phyloP scores from a whole-genome alignment of 768 basidiomycete species.

The Hygrophoropsis aurantiaca region DNA sequence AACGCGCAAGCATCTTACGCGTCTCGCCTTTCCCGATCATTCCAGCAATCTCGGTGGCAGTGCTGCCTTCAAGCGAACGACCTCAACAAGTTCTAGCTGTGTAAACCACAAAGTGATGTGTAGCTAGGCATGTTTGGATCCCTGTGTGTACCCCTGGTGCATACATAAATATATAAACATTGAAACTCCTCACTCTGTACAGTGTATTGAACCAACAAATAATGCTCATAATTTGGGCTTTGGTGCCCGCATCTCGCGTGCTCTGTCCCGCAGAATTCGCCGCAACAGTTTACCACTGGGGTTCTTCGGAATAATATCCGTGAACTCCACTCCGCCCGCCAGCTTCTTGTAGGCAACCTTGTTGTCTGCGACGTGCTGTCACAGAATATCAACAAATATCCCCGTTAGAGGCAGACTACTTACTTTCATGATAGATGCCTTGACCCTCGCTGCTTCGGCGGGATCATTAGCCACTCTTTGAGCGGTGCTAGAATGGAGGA shows the following conservation, averaged over 20 bases:
- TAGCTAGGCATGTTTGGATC: too few relatives aligned
- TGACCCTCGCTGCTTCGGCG: conserved; percentile 33
- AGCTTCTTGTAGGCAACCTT: conserved; percentile 61
- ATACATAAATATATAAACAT: too few relatives aligned
- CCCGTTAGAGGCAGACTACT: conserved; percentile 6
- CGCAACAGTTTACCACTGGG: conserved; percentile 62
- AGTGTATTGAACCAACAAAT: too few relatives aligned
- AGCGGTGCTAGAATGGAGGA: conserved; percentile 44
- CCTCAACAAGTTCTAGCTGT: too few relatives aligned
- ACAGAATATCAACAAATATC: conserved; percentile 2
- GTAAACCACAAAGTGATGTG: neutral
- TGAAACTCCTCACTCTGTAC: too few relatives aligned
- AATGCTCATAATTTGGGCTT: conserved; percentile 25
- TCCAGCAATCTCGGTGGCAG: neutral
- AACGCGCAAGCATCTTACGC: conserved; percentile 16
- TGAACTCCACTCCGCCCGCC: conserved; percentile 57
- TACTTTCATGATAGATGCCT: conserved; percentile 50
- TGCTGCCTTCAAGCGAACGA: too few relatives aligned
- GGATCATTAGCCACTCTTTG: conserved; percentile 31
- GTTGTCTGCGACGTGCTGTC: conserved; percentile 52
- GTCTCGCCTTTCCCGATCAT: conserved; percentile 3
- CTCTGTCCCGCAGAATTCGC: conserved; percentile 51
- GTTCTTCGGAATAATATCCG: conserved; percentile 57
- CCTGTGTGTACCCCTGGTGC: too few relatives aligned
- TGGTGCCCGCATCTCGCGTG: conserved; percentile 27